Conservation (phyloP, 1,284 basidiomycete species). For the Bondarzewia mesenterica region DNA sequence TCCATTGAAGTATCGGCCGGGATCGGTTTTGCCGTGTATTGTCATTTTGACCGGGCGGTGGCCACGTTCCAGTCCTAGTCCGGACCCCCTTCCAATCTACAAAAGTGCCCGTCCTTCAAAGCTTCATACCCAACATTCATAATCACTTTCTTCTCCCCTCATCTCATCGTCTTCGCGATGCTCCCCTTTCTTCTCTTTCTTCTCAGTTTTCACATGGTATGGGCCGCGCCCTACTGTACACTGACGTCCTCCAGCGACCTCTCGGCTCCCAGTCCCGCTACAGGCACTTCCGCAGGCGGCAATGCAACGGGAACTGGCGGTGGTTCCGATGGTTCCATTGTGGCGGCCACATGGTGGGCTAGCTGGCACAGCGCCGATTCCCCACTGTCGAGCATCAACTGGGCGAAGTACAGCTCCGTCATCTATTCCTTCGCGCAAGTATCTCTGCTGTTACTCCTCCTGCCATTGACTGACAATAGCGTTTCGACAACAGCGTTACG, state of each 20-base stretch:
- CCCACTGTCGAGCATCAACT: constrained; percentile 37
- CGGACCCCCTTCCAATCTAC: background rate
- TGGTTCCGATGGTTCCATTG: constrained; percentile 16
- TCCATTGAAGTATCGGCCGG: background rate
- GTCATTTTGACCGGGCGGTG: background rate
- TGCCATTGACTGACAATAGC: background rate
- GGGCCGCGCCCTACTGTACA: constrained; percentile 4
- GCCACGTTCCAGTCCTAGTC: background rate
- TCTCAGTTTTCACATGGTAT: constrained; percentile 2
- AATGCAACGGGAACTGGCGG: background rate
- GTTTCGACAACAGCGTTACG: constrained; percentile 28
- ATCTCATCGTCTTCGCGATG: background rate
- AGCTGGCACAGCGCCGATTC: constrained; percentile 40
- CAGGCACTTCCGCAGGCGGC: background rate
- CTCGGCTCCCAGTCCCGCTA: background rate
- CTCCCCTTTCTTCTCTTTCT: constrained; percentile 2
- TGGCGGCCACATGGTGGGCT: constrained; percentile 51
- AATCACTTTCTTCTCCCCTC: background rate
- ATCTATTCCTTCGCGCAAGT: constrained; percentile 57
- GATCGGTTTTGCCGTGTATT: background rate
- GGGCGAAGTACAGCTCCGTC: constrained; percentile 47
- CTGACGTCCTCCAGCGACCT: background rate
- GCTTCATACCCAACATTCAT: background rate
- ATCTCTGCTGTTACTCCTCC: background rate
- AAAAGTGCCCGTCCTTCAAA: background rate